These are phyloP conservation scores for Daldinia vernicosa DNA, from an alignment of 495 filamentous ascomycete genomes.

Conservation along the genomic window DNA sequence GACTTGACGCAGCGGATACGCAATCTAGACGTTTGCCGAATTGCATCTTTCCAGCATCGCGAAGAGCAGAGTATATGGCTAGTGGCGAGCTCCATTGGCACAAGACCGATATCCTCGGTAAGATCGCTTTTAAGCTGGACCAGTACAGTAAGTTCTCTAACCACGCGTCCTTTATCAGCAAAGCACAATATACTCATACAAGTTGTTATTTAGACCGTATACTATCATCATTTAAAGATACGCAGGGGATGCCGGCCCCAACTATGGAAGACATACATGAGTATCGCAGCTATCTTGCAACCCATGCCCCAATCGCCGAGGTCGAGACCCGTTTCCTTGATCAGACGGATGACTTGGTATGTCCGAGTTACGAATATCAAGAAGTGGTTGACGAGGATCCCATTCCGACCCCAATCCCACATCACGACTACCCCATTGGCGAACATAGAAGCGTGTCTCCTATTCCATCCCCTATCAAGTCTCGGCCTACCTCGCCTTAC, in stretches of 20 bases:
- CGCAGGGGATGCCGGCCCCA: slow-evolving; percentile 64
- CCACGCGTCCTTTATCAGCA: slow-evolving; percentile 6
- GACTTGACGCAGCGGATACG: slow-evolving; percentile 75
- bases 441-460: slow-evolving; percentile 29
- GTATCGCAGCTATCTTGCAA: slow-evolving; percentile 73
- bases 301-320: slow-evolving; percentile 67
- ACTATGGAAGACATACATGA: slow-evolving; percentile 64
- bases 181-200: slow-evolving; percentile 19
- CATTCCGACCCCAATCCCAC: slow-evolving; percentile 35
- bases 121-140: slow-evolving; percentile 76
- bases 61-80: slow-evolving; percentile 71
- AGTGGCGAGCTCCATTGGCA: slow-evolving; percentile 76
- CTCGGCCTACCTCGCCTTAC: slow-evolving; percentile 35
- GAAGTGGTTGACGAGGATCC: slow-evolving; percentile 35
- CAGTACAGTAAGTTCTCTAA: slow-evolving; percentile 76
- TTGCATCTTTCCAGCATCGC: slow-evolving; percentile 66
- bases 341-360: slow-evolving; percentile 70
- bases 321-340: slow-evolving; percentile 76
- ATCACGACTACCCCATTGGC: slow-evolving; percentile 25
- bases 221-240: slow-evolving; percentile 71
- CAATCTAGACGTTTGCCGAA: slow-evolving; percentile 67
- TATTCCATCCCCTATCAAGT: slow-evolving; percentile 33
- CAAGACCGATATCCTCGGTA: slow-evolving; percentile 73
- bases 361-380: slow-evolving; percentile 50
- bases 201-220: slow-evolving; percentile 66